These are phyloP conservation scores for Gracilaria caudata DNA, from an alignment of 23 red algal genomes.

Conservation along the genomic window DNA sequence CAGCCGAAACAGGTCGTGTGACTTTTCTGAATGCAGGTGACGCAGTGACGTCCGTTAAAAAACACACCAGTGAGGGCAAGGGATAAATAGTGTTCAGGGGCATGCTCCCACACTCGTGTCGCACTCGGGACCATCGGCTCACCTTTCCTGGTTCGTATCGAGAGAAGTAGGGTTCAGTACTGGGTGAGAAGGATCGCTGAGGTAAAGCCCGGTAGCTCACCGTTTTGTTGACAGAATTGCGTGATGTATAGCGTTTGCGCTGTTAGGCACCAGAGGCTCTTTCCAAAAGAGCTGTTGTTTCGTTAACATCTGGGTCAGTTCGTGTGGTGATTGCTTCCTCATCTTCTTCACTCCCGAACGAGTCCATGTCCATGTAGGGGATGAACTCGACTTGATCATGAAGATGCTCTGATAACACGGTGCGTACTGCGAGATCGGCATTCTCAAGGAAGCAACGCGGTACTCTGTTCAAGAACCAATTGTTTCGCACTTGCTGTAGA, in stretches of 20 bases:
- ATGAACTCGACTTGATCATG: constrained; percentile 23
- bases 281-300: constrained; percentile 7
- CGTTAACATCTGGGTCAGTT: neutral
- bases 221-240: neutral
- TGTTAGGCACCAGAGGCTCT: neutral
- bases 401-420: constrained; percentile 42
- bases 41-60: neutral
- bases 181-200: neutral
- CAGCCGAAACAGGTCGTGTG: neutral
- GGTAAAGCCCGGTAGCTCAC: neutral
- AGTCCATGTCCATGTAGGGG: neutral
- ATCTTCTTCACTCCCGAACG: constrained; percentile 15
- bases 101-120: neutral
- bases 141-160: neutral
- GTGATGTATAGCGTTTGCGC: neutral
- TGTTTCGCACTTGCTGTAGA: constrained; percentile 36
- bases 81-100: neutral
- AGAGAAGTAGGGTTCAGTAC: neutral
- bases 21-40: neutral
- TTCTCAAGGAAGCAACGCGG: constrained; percentile 29
- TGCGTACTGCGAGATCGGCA: constrained; percentile 31
- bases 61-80: neutral
- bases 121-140: neutral
- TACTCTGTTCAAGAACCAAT: constrained; percentile 38
- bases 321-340: neutral